A percentile compares a stretch with the other conserved stretches of the same genome.
phyloP scores from a whole-genome alignment of 108 stramenopile species.

The Nitzschia palea region DNA sequence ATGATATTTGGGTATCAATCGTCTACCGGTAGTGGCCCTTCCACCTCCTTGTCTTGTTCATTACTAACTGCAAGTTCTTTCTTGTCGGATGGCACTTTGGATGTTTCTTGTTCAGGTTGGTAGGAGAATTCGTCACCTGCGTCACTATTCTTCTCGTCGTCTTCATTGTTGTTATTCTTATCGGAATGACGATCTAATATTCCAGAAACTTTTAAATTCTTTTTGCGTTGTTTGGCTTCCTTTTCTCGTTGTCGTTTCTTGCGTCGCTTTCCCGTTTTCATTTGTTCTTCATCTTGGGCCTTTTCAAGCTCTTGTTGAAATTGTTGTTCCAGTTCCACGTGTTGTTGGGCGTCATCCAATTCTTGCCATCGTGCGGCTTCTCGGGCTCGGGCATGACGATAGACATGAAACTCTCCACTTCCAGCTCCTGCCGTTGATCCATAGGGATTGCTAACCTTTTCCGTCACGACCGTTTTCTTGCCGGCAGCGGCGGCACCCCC shows the following conservation, averaged over 20 bases:
- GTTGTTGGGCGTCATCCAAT: constrained; percentile 54
- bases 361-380: constrained; percentile 78
- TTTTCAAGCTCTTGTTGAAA: constrained; percentile 39
- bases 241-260: constrained; percentile 83
- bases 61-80: no score
- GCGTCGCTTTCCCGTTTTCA: constrained; percentile 60
- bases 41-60: no score
- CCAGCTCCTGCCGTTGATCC: constrained; percentile 88
- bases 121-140: constrained; percentile 51
- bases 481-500: constrained; percentile 25
- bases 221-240: constrained; percentile 80
- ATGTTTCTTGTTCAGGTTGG: constrained; percentile 28
- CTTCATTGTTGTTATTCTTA: background rate
- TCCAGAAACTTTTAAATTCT: constrained; percentile 67
- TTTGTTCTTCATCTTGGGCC: constrained; percentile 36
- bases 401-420: constrained; percentile 90
- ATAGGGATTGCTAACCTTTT: constrained; percentile 90
- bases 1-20: no score
- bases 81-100: no score
- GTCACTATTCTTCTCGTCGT: background rate
- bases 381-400: constrained; percentile 84
- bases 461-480: constrained; percentile 41
- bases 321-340: constrained; percentile 42
- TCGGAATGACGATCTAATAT: constrained; percentile 6
- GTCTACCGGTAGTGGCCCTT: no score